These are phyloP conservation scores for Diaporthe sp. DNA, from an alignment of 2,329 filamentous ascomycete species.

Conservation along the genomic window DNA sequence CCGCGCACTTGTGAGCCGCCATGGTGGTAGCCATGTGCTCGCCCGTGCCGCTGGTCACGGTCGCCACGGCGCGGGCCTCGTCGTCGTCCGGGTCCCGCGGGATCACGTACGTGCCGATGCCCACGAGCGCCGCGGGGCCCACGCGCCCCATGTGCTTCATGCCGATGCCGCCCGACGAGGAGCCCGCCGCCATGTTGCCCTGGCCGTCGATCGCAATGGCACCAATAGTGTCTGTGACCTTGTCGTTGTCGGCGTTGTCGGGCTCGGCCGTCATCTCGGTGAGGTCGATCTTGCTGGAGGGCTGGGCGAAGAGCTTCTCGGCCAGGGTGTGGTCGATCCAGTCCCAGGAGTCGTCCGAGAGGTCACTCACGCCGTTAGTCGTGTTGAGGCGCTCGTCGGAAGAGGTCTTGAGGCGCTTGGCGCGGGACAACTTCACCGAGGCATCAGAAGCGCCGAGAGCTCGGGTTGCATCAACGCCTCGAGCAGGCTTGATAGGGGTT, in stretches of 20 bases:
- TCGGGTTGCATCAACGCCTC: background rate
- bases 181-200: constrained; percentile 92
- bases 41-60: constrained; percentile 93
- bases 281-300: constrained; percentile 19
- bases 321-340: background rate
- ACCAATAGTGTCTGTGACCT: constrained; percentile 92
- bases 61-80: constrained; percentile 79
- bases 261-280: constrained; percentile 39
- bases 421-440: background rate
- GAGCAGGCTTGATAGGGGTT: background rate
- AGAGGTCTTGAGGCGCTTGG: constrained; percentile 40
- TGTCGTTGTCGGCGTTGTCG: constrained; percentile 60
- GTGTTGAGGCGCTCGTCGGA: background rate
- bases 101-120: constrained; percentile 91
- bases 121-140: constrained; percentile 92
- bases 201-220: constrained; percentile 91
- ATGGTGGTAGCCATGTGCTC: constrained; percentile 98
- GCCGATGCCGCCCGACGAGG: constrained; percentile 96
- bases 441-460: background rate
- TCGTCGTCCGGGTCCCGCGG: constrained; percentile 80
- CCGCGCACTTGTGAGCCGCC: constrained; percentile 88
- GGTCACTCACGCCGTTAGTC: constrained; percentile 5
- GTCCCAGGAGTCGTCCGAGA: background rate
- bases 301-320: background rate
- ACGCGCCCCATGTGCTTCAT: constrained; percentile 97